Conservation (phyloP, 306 rosid genomes). For the Citrullus amarus region DNA sequence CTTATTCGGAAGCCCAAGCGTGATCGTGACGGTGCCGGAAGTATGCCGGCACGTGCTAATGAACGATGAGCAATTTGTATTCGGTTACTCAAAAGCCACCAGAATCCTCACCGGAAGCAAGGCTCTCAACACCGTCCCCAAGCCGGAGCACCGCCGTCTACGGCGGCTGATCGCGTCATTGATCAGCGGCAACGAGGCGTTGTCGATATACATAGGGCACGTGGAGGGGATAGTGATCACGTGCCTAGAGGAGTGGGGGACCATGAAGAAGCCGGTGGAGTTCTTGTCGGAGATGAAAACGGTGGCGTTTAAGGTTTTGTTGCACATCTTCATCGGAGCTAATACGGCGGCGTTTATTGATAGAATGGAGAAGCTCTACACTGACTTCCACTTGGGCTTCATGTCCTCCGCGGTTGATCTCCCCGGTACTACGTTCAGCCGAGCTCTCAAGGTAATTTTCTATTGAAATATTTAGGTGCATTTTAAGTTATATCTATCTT, state of each 20-base stretch:
- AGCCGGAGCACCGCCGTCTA: slow-evolving; percentile 11
- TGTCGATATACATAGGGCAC: slow-evolving; percentile 3
- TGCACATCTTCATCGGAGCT: slow-evolving; percentile 5
- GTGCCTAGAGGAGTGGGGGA: slow-evolving; percentile 13
- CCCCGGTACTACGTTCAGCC: slow-evolving; percentile 12
- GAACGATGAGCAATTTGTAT: slow-evolving; percentile 4
- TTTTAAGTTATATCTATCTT: no score
- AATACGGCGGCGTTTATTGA: not conserved
- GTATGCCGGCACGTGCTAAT: slow-evolving; percentile 11
- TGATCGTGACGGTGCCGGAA: slow-evolving; percentile 14
- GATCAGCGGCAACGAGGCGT: slow-evolving; percentile 12
- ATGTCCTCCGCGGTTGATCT: not conserved
- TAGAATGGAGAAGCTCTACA: not conserved
- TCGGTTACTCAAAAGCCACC: slow-evolving; percentile 9
- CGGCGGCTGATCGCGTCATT: slow-evolving; percentile 8
- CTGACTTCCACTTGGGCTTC: not conserved
- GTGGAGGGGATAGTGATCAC: not conserved
- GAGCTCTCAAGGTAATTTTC: slow-evolving; percentile 7
- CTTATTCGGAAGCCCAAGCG: slow-evolving; percentile 17
- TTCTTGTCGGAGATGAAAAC: slow-evolving; percentile 13
- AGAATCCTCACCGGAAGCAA: not conserved
- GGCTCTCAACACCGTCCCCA: not conserved
- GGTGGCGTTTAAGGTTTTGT: slow-evolving; percentile 1
- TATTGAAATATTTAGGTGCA: no score
- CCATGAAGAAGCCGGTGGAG: slow-evolving; percentile 20